Base-by-base conservation (phyloP, 176 grass and related monocot species). In the Tillandsia leiboldiana region DNA sequence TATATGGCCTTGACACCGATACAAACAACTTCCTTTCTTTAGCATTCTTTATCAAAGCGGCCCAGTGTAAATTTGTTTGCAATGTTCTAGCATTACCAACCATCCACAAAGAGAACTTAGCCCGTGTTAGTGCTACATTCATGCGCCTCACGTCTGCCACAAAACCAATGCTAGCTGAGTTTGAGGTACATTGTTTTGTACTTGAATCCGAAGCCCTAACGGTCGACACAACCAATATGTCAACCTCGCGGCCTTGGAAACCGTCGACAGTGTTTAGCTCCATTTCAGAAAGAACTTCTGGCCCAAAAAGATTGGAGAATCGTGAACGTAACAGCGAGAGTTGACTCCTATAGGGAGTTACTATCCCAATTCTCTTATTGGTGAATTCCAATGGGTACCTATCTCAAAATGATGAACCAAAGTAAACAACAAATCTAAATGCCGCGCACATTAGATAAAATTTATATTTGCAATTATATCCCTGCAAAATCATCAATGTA, bases 181-280 rank as follows among this genome's bases (percentile, higher is more conserved):
- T 51, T 20, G 67, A 69, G 72, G 56, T 57, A 65, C 71, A 22
- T 66, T 65, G 68, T 53, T 77, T 63, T 72, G 76, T 51, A 68
- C 51, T 62, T 48, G 77, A 89, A 75, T 72, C 73, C 7, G 86
- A 97, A 67, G 93, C 86, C 76, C 93, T 92, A 73, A 97, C 93
- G 73, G 93, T 97, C 78, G 89, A 97, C 62, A 97, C 76, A 24
- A 97, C 48, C 68, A 97, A 78, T 56, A 97, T 97, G 70, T 97
- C 93, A 71, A 97, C 89, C 81, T 97, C 93, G 71, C 93, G 93
- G 29, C 93, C 93, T 92, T 97, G 93, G 84, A 97, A 97, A 67
- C 93, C 93, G 79, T 97, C 89, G 69, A 97, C 86, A 26, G 93
- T 97, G 61, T 92, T 97, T 18, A 97, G 81, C 79, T 97, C 93